Evolutionary conservation across 139 green algal genomes (phyloP).

Genomic region (Desmodesmus armatus): DNA sequence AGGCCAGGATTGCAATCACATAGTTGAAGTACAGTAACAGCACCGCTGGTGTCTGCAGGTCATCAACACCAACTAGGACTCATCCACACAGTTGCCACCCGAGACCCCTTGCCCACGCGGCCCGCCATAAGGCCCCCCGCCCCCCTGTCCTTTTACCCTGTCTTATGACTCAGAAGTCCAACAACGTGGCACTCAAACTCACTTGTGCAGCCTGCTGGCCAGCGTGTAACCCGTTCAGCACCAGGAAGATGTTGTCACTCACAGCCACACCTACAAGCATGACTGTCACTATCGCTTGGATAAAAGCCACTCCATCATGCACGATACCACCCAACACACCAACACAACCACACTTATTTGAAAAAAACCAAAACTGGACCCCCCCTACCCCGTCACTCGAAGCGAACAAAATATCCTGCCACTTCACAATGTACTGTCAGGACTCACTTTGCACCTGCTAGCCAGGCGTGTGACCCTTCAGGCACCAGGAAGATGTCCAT

Average conservation of each 20-base stretch:
- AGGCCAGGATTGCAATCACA: too few relatives aligned
- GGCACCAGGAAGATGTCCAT: slow-evolving; percentile 95
- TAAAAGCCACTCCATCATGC: slow-evolving; percentile 35
- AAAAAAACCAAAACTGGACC: background rate
- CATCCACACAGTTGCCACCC: too few relatives aligned
- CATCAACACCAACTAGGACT: too few relatives aligned
- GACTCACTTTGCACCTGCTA: slow-evolving; percentile 83
- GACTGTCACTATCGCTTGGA: too few relatives aligned
- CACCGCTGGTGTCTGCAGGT: too few relatives aligned
- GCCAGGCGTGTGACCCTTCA: slow-evolving; percentile 85
- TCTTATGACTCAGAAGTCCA: too few relatives aligned
- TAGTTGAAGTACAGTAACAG: too few relatives aligned
- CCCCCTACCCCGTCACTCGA: background rate
- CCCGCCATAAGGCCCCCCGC: too few relatives aligned
- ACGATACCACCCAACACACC: slow-evolving; percentile 44
- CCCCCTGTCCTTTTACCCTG: too few relatives aligned
- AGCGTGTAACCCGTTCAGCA: background rate
- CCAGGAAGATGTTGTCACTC: slow-evolving; percentile 1
- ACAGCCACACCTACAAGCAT: too few relatives aligned
- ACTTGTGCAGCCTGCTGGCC: slow-evolving; percentile 32
- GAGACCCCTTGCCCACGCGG: too few relatives aligned
- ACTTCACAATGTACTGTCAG: background rate
- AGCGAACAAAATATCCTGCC: background rate
- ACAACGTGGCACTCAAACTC: too few relatives aligned
- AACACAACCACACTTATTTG: background rate